These are phyloP conservation scores for Gossypium gossypioides DNA, from an alignment of 441 rosid genomes.

Conservation along the genomic window DNA sequence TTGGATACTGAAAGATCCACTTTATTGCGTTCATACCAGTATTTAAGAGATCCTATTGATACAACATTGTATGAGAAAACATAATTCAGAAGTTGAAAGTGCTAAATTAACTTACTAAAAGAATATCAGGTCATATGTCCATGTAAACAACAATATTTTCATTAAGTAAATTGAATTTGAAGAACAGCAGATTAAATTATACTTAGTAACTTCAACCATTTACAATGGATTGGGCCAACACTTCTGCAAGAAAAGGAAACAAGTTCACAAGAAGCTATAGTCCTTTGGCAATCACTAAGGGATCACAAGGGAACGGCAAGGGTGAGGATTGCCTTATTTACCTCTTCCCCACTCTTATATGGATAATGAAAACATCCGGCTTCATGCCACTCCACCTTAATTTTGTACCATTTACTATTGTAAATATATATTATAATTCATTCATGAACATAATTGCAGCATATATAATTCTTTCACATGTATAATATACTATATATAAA, in stretches of 20 bases:
- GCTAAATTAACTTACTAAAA: background rate
- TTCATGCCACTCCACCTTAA: no score
- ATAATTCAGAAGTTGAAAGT: conserved; percentile 6
- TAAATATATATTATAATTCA: no score
- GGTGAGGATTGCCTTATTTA: no score
- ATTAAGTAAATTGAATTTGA: background rate
- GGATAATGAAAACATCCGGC: no score
- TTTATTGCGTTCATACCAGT: conserved; percentile 75
- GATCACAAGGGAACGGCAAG: no score
- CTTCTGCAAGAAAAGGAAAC: background rate
- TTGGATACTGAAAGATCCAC: conserved; percentile 58
- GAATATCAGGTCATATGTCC: background rate
- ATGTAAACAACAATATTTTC: background rate
- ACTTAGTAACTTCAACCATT: background rate
- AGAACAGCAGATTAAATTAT: background rate
- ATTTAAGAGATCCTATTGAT: conserved; percentile 62
- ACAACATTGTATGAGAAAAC: conserved; percentile 4
- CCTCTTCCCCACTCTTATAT: no score
- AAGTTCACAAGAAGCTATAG: background rate
- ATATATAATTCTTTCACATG: no score
- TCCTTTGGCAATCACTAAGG: background rate
- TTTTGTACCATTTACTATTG: no score
- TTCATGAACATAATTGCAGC: no score
- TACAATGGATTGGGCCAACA: background rate
- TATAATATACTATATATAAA: no score